Evolutionary conservation across 768 basidiomycete genomes (phyloP), one percentile per base, ranked within the genome.

Genomic region (Hemileccinum rubropunctum): DNA sequence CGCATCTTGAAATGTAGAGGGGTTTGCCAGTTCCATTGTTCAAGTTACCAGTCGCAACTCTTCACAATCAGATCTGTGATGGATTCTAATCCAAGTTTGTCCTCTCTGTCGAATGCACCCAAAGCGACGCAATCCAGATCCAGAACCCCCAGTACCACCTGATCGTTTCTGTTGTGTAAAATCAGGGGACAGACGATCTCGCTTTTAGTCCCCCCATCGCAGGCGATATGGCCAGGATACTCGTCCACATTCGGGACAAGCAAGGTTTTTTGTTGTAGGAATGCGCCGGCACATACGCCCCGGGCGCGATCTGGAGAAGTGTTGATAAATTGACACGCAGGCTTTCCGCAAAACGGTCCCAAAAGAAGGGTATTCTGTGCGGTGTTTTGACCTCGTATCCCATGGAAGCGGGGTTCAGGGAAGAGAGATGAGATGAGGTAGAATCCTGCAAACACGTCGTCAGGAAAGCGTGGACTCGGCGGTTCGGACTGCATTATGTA

Each of bases 201-300:
- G 59, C 89, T 91, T 61, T 86, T 85, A 2, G 95, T 95, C 46
- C 86, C 83, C 18, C 84, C 89, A 58, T 98, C 94, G 62, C 95
- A 98, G 3, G 92, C 91, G 53, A 97, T 95, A 64, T 98, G 95
- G 0, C 95, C 93, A 1, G 91, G 91, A 62, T 93, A 93, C 10
- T 66, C 68, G 21, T 88, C 79, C 17, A 98, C 92, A 51, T 95
- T 79, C 17, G 74, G 70, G 1, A 97, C 91, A n/a, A 92, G 59
- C 6, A 91, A 46, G 0, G 86, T 80, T 55, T 72, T 61, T 38
- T 65, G 68, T 43, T 74, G 74, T 13, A 83, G 47, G 66, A 81
- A 95, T 2, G 86, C 84, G 43, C 84, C 84, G 6, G 91, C 89
- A 65, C 94, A 97, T 11, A 97, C 94, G 26, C 94, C 92, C n/a